Evolutionary conservation across 108 stramenopile genomes (phyloP).

Genomic region (Schizochytrium sp.): DNA sequence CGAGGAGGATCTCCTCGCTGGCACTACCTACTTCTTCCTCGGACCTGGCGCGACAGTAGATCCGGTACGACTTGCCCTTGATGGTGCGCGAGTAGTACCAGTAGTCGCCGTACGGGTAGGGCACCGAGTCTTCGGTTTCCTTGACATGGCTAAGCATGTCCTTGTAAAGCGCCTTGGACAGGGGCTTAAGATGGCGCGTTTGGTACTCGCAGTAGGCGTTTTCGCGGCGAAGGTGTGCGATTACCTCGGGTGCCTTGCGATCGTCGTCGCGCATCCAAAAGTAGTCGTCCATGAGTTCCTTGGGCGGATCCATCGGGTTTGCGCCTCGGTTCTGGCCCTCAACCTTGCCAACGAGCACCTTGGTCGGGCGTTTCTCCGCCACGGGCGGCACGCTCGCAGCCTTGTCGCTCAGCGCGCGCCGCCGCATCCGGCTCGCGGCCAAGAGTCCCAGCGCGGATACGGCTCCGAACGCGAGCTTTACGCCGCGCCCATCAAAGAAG

Average conservation of each 20-base stretch:
- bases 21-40: background rate
- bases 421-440: background rate
- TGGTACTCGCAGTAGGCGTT: conserved; percentile 63
- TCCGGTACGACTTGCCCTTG: conserved; percentile 71
- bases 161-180: conserved; percentile 59
- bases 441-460: background rate
- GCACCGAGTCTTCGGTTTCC: conserved; percentile 76
- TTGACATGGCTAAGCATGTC: conserved; percentile 64
- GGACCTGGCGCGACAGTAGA: conserved; percentile 52
- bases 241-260: conserved; percentile 63
- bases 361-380: background rate
- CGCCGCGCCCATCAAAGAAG: background rate
- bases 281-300: conserved; percentile 62
- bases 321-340: conserved; percentile 12
- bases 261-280: conserved; percentile 82
- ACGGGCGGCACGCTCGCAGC: background rate
- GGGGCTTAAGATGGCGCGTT: conserved; percentile 54
- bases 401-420: background rate
- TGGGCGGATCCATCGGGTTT: conserved; percentile 63
- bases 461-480: background rate
- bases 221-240: conserved; percentile 66
- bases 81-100: conserved; percentile 78
- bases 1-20: conserved; percentile 65
- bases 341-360: conserved; percentile 11
- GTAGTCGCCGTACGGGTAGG: conserved; percentile 54